Evolutionary conservation across 2,329 filamentous ascomycete genomes (phyloP).

Genomic region (Ophiostoma ulmi): DNA sequence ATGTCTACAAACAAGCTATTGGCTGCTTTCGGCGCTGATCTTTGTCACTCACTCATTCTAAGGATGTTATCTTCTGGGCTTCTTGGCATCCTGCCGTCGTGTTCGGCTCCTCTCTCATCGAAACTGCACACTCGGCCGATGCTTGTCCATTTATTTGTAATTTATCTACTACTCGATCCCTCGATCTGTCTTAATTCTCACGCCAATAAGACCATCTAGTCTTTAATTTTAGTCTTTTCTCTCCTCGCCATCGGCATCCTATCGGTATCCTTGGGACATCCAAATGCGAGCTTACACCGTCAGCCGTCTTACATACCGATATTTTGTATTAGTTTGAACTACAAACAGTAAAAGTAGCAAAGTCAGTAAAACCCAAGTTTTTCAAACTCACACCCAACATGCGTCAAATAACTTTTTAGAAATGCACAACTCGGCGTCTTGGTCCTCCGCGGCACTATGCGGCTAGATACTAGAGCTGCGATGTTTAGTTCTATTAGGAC

Average conservation of each 20-base stretch:
- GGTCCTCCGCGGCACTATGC: neutral
- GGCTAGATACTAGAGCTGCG: neutral
- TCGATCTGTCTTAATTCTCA: neutral
- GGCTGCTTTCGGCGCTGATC: neutral
- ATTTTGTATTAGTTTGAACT: neutral
- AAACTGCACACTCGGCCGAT: neutral
- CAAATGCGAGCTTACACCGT: conserved; percentile 1
- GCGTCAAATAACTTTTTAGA: too few relatives aligned
- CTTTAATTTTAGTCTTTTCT: neutral
- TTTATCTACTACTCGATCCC: neutral
- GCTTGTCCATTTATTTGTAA: too few relatives aligned
- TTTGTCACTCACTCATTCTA: too few relatives aligned
- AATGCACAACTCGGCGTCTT: too few relatives aligned
- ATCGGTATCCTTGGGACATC: neutral
- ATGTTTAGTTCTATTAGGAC: neutral
- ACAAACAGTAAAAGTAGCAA: neutral
- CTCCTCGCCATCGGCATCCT: neutral
- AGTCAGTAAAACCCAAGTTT: too few relatives aligned
- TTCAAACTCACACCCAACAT: too few relatives aligned
- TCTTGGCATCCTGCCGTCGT: neutral
- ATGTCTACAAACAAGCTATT: neutral
- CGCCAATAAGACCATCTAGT: too few relatives aligned
- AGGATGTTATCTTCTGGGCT: neutral
- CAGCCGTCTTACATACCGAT: neutral
- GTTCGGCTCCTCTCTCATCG: neutral